Conservation (phyloP, 73 alveolate species). For the Tetrahymena elliotti region DNA sequence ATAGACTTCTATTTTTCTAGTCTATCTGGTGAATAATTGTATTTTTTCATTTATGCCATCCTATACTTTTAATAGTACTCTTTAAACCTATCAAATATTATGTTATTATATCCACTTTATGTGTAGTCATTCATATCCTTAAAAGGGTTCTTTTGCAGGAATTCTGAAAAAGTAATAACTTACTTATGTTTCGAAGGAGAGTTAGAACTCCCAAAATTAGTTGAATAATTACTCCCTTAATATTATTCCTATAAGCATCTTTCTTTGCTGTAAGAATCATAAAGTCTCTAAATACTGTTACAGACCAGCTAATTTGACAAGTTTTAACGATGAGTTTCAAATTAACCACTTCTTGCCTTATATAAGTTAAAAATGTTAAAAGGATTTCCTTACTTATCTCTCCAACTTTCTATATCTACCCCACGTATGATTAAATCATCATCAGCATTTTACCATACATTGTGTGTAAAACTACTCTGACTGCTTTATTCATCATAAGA, state of each 20-base stretch:
- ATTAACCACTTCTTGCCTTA: background rate
- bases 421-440: background rate
- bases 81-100: background rate
- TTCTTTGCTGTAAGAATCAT: background rate
- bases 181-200: background rate
- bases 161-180: background rate
- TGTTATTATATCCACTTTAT: background rate
- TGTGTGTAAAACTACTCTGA: background rate
- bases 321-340: background rate
- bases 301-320: background rate
- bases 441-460: background rate
- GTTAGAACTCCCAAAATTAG: background rate
- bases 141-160: background rate
- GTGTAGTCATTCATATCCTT: background rate
- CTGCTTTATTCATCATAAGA: background rate
- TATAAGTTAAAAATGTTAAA: background rate
- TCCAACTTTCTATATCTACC: background rate
- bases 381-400: background rate
- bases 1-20: background rate
- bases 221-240: background rate
- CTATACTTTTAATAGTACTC: background rate
- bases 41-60: background rate
- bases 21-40: background rate
- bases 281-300: background rate
- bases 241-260: background rate